Evolutionary conservation across 768 basidiomycete genomes (phyloP), one percentile per base, ranked within the genome.

Genomic region (Wakefieldia striispora): DNA sequence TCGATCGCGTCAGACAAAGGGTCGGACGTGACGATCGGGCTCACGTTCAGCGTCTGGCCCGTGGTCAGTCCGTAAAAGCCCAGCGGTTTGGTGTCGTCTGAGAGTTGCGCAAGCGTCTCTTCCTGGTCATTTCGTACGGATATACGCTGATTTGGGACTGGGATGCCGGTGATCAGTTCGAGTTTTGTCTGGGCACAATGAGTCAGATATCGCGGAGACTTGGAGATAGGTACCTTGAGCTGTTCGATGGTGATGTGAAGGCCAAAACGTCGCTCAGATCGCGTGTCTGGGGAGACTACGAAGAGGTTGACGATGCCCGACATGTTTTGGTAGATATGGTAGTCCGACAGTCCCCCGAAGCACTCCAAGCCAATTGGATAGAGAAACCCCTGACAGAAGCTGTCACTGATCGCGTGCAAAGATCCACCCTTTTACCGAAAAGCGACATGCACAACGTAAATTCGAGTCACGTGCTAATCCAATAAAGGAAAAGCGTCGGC

Each of bases 101-200:
- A 72, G 14, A 97, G 72, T 4, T 72, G 63, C 5, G 74, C 78
- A 12, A 88, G 58, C 9, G 80, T 69, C 34, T 71, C 68, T 10
- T 71, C 74, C 41, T 84, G 79, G 2, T 83, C 78, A 4, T 82
- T 77, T 29, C 80, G 75, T 9, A 97, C 65, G 0, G 77, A 68
- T 39, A 98, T 79, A 1, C 66, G 53, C 62, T 98, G 95, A 54
- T 86, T 85, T 44, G 72, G 72, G 3, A 78, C 76, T 1, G 89
- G 83, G 43, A 97, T 87, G 20, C 95, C 95, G n/a, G 95, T 98
- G 59, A 97, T 81, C 47, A 84, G 78, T 64, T 94, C 91, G 26
- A 98, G 80, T 62, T 91, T 97, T 45, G 70, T 72, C 88, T 92
- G 62, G 43, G 33, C 11, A 11, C 8, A 14, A 43, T 31, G 16